A percentile compares a stretch with the other conserved stretches of the same genome.
phyloP scores from a whole-genome alignment of 768 basidiomycete species.

The Lactifluus subvellereus region DNA sequence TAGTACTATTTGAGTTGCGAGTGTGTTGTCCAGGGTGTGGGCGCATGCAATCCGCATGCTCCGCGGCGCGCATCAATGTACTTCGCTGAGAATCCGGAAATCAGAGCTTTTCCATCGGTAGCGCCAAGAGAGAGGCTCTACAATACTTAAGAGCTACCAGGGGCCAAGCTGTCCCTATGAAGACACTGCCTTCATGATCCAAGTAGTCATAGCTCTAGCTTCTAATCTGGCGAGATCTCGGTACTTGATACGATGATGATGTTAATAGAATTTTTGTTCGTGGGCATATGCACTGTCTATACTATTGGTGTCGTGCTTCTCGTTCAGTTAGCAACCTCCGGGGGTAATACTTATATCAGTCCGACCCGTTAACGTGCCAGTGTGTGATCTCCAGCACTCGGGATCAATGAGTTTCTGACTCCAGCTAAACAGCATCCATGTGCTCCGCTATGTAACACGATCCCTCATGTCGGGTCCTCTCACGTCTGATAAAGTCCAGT shows the following conservation, averaged over 20 bases:
- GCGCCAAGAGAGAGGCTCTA: conserved; percentile 1
- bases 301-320: background rate
- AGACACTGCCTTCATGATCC: background rate
- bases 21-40: no score
- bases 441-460: background rate
- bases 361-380: background rate
- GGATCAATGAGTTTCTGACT: background rate
- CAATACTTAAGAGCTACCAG: background rate
- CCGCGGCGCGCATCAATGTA: no score
- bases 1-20: no score
- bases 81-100: no score
- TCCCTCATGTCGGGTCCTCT: background rate
- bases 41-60: no score
- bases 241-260: background rate
- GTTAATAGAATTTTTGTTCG: background rate
- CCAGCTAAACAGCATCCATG: background rate
- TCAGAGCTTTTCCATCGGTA: background rate
- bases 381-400: background rate
- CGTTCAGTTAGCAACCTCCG: background rate
- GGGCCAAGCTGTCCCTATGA: background rate
- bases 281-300: background rate
- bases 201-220: background rate
- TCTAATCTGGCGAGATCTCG: background rate
- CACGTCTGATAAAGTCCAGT: background rate
- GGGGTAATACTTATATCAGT: background rate